Evolutionary conservation across 306 rosid genomes (phyloP).

Genomic region (Hylodesmum podocarpum): DNA sequence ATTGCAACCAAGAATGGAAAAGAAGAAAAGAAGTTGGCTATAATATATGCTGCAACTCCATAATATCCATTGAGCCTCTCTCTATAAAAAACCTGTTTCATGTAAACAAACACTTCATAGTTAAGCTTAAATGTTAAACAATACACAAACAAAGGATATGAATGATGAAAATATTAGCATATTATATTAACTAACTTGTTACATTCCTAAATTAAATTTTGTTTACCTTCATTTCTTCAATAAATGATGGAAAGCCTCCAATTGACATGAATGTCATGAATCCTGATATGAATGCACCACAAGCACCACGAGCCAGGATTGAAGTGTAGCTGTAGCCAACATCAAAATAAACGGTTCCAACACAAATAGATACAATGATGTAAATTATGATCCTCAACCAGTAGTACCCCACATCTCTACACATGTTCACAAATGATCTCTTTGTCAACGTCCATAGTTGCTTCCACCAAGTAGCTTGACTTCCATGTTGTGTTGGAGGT

Average conservation of each 20-base stretch:
- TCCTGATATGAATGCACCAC: slow-evolving; percentile 93
- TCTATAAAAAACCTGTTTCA: slow-evolving; percentile 73
- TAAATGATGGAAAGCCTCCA: slow-evolving; percentile 95
- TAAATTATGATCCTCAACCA: slow-evolving; percentile 93
- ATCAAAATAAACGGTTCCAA: slow-evolving; percentile 86
- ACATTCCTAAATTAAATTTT: background rate
- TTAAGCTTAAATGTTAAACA: too few relatives aligned
- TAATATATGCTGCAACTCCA: slow-evolving; percentile 80
- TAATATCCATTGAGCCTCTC: slow-evolving; percentile 90
- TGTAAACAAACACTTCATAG: background rate
- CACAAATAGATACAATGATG: slow-evolving; percentile 78
- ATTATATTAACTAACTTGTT: too few relatives aligned
- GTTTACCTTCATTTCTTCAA: slow-evolving; percentile 93
- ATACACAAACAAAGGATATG: too few relatives aligned
- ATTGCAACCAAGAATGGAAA: slow-evolving; percentile 87
- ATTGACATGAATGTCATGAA: slow-evolving; percentile 99
- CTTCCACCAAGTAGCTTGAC: slow-evolving; percentile 86
- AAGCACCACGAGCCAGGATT: slow-evolving; percentile 91
- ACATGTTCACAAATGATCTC: slow-evolving; percentile 88
- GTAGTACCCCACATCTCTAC: slow-evolving; percentile 95
- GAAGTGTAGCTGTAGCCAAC: slow-evolving; percentile 83
- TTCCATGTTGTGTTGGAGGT: slow-evolving; percentile 44
- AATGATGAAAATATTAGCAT: too few relatives aligned
- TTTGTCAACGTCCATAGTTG: slow-evolving; percentile 74
- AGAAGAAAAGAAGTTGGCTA: slow-evolving; percentile 86